Percentiles rank a stretch among this genome's conserved stretches.
Evolutionary conservation across 2,329 filamentous ascomycete species (phyloP).

Genomic region (Aspergillus unguis): DNA sequence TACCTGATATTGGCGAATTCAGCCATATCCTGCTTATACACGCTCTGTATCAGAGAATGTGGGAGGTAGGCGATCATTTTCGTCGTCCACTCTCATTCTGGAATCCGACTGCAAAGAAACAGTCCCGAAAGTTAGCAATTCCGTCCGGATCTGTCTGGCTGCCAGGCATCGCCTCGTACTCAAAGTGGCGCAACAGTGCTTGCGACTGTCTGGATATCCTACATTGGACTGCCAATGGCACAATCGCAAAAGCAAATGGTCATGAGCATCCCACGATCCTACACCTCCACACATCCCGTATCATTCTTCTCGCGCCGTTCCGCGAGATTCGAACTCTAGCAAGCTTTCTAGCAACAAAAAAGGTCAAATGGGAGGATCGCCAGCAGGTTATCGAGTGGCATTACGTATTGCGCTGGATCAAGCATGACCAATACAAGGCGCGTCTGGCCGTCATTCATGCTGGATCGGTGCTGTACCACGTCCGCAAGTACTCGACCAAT

Average conservation of each 20-base stretch:
- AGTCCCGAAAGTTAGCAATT: conserved; percentile 34
- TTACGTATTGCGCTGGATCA: conserved; percentile 49
- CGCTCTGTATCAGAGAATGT: conserved; percentile 49
- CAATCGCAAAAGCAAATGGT: conserved; percentile 48
- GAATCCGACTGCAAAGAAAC: conserved; percentile 44
- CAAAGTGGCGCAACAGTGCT: conserved; percentile 45
- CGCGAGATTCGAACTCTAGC: conserved; percentile 46
- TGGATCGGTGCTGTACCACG: conserved; percentile 52
- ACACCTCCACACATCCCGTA: conserved; percentile 54
- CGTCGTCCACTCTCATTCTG: conserved; percentile 46
- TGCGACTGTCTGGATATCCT: conserved; percentile 53
- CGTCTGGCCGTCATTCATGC: conserved; percentile 55
- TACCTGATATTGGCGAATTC: conserved; percentile 47
- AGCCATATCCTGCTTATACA: conserved; percentile 50
- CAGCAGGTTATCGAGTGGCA: conserved; percentile 34
- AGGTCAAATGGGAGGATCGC: conserved; percentile 29
- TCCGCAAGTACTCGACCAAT: conserved; percentile 49
- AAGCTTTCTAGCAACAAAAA: conserved; percentile 32
- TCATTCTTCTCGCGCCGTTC: conserved; percentile 52
- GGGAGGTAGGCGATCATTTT: conserved; percentile 48
- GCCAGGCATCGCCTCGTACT: conserved; percentile 47
- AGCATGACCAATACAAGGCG: conserved; percentile 55
- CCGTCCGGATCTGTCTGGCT: conserved; percentile 43
- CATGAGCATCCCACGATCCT: conserved; percentile 55
- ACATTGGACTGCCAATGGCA: conserved; percentile 57